phyloP scores from a whole-genome alignment of 768 basidiomycete species.

The Aureoboletus auriporus region DNA sequence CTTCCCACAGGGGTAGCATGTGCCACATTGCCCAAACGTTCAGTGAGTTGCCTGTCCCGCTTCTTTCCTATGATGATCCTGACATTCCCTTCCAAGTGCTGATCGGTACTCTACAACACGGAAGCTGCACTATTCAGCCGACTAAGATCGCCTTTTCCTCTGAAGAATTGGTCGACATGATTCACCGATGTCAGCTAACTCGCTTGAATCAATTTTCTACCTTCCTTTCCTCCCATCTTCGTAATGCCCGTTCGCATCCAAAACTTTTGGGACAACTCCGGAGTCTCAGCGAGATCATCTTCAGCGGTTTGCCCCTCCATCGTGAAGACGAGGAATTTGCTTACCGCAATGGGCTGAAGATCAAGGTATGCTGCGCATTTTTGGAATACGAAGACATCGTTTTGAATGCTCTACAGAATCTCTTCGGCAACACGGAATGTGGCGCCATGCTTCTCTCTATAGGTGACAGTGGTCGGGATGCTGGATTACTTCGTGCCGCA shows the following conservation, averaged over 20 bases:
- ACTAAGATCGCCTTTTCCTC: slow-evolving; percentile 61
- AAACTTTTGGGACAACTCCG: slow-evolving; percentile 56
- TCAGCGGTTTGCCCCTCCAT: slow-evolving; percentile 60
- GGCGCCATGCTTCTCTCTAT: slow-evolving; percentile 65
- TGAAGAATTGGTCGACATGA: slow-evolving; percentile 69
- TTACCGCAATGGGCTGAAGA: slow-evolving; percentile 54
- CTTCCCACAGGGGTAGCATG: slow-evolving; percentile 66
- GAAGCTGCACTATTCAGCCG: slow-evolving; percentile 69
- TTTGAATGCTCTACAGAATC: slow-evolving; percentile 46
- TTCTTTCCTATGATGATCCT: slow-evolving; percentile 20
- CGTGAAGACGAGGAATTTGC: slow-evolving; percentile 73
- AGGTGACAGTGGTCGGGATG: slow-evolving; percentile 49
- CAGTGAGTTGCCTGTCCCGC: slow-evolving; percentile 44
- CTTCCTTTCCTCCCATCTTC: slow-evolving; percentile 63
- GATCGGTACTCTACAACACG: slow-evolving; percentile 67
- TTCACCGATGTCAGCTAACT: slow-evolving; percentile 61
- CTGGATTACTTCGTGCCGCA: slow-evolving; percentile 52
- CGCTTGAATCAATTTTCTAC: slow-evolving; percentile 73
- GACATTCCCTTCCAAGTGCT: slow-evolving; percentile 42
- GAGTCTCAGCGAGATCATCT: slow-evolving; percentile 59
- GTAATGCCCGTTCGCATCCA: slow-evolving; percentile 53
- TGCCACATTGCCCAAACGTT: slow-evolving; percentile 77
- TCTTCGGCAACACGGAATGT: slow-evolving; percentile 81
- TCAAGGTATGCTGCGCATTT: slow-evolving; percentile 47
- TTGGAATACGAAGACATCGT: slow-evolving; percentile 11